Evolutionary conservation across 1,284 basidiomycete species (phyloP).

Genomic region (Sporisorium graminicola): DNA sequence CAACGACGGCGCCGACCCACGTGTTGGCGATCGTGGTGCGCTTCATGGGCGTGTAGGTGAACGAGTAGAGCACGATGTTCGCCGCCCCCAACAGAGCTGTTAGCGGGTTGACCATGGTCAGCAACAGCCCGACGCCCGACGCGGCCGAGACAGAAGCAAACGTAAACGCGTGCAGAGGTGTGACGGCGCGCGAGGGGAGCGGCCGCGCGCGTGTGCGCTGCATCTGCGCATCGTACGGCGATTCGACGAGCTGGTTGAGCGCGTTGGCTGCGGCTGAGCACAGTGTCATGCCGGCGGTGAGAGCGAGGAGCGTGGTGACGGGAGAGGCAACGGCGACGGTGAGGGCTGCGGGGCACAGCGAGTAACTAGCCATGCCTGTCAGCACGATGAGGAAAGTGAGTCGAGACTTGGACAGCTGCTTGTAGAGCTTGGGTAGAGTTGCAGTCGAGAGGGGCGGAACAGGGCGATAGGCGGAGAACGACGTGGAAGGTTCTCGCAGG

Average conservation of each 20-base stretch:
- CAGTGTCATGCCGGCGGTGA: slow-evolving; percentile 88
- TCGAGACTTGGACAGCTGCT: slow-evolving; percentile 86
- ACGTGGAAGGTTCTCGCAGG: slow-evolving; percentile 32
- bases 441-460: slow-evolving; percentile 34
- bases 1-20: slow-evolving; percentile 94
- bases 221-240: slow-evolving; percentile 98
- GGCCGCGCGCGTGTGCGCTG: slow-evolving; percentile 88
- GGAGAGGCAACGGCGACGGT: slow-evolving; percentile 47
- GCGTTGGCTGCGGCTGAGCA: slow-evolving; percentile 94
- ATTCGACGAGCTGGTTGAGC: slow-evolving; percentile 93
- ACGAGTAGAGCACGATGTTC: slow-evolving; percentile 91
- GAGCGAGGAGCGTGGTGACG: slow-evolving; percentile 77
- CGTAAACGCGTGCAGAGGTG: slow-evolving; percentile 83
- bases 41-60: slow-evolving; percentile 93
- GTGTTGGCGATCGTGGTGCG: slow-evolving; percentile 90
- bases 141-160: slow-evolving; percentile 84
- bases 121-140: slow-evolving; percentile 82
- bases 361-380: slow-evolving; percentile 91
- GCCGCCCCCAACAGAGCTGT: slow-evolving; percentile 85
- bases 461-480: slow-evolving; percentile 47
- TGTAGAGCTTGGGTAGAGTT: slow-evolving; percentile 73
- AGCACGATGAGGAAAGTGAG: slow-evolving; percentile 90
- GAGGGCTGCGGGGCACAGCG: slow-evolving; percentile 76
- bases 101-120: slow-evolving; percentile 86
- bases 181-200: slow-evolving; percentile 85